Conservation (phyloP, 805 yeast genomes). For the Starmerella ratchasimensis region DNA sequence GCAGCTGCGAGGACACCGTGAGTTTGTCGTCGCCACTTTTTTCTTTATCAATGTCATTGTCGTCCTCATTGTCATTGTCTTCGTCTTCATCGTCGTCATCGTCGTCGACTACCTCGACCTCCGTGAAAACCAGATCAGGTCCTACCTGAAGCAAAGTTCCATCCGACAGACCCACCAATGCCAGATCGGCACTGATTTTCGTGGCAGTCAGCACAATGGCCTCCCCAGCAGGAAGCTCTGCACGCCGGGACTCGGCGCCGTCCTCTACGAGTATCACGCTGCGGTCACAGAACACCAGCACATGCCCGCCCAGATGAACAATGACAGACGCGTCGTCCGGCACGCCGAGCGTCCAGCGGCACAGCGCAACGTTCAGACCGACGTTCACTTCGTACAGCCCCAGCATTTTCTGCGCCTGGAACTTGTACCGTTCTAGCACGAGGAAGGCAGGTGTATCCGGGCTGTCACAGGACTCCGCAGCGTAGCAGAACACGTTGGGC, state of each 20-base stretch:
- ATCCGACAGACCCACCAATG: not conserved
- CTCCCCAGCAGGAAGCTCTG: not conserved
- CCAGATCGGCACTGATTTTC: slow-evolving; percentile 37
- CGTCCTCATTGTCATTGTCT: not conserved
- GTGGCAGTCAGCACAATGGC: slow-evolving; percentile 56
- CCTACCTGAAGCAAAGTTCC: not conserved
- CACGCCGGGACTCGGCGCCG: too few relatives aligned
- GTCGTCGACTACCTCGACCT: too few relatives aligned
- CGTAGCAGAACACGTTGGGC: slow-evolving; percentile 35
- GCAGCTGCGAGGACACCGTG: slow-evolving; percentile 31
- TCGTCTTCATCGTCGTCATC: not conserved
- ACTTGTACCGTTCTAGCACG: slow-evolving; percentile 49
- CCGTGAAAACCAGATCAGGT: too few relatives aligned
- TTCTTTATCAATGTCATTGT: not conserved
- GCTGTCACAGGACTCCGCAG: slow-evolving; percentile 51
- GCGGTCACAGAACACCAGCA: not conserved
- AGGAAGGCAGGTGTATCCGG: slow-evolving; percentile 79
- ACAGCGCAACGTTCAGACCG: slow-evolving; percentile 66
- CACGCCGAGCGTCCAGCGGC: slow-evolving; percentile 33
- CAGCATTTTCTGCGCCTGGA: slow-evolving; percentile 27
- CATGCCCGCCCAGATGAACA: not conserved
- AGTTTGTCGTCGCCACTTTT: not conserved
- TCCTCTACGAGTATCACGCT: not conserved
- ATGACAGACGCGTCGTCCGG: slow-evolving; percentile 20
- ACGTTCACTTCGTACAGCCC: slow-evolving; percentile 71